These are phyloP conservation scores for Hebeloma cylindrosporum DNA, from an alignment of 768 basidiomycete species.

Conservation along the genomic window DNA sequence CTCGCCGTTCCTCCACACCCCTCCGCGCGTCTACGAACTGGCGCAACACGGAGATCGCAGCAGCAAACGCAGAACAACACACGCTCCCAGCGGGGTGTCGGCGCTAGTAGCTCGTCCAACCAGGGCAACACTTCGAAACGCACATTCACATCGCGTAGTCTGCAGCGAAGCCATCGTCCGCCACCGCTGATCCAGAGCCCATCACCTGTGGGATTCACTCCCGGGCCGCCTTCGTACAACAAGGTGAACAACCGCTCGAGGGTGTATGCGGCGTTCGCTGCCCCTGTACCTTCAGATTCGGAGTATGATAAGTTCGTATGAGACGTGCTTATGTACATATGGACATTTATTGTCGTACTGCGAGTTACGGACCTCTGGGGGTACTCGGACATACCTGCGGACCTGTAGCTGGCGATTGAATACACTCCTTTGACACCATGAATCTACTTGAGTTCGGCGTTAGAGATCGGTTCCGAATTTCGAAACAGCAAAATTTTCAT, in stretches of 20 bases:
- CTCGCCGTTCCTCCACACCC: constrained; percentile 13
- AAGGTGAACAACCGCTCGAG: constrained; percentile 17
- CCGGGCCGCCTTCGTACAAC: constrained; percentile 23
- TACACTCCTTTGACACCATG: too few species aligned
- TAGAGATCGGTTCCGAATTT: too few species aligned
- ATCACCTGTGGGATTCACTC: constrained; percentile 25
- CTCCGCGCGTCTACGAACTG: constrained; percentile 11
- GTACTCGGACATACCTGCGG: too few species aligned
- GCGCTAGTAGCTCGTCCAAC: constrained; percentile 9
- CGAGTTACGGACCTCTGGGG: too few species aligned
- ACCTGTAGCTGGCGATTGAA: too few species aligned
- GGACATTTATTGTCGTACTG: constrained; percentile 1
- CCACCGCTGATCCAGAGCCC: constrained; percentile 32
- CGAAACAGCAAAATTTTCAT: too few species aligned
- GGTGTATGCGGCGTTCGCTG: constrained; percentile 31
- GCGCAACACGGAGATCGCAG: constrained; percentile 12
- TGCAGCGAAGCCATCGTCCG: constrained; percentile 26
- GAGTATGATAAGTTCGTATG: constrained; percentile 28
- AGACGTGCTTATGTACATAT: neutral
- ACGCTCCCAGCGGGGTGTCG: constrained; percentile 19
- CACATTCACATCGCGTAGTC: constrained; percentile 21
- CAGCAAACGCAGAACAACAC: constrained; percentile 12
- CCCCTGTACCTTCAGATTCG: constrained; percentile 21
- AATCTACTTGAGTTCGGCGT: too few species aligned
- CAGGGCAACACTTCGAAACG: constrained; percentile 10